Evolutionary conservation across 495 filamentous ascomycete genomes (phyloP), one percentile per base, ranked within the genome.

Genomic region (Aspergillus sclerotiicarbonarius): DNA sequence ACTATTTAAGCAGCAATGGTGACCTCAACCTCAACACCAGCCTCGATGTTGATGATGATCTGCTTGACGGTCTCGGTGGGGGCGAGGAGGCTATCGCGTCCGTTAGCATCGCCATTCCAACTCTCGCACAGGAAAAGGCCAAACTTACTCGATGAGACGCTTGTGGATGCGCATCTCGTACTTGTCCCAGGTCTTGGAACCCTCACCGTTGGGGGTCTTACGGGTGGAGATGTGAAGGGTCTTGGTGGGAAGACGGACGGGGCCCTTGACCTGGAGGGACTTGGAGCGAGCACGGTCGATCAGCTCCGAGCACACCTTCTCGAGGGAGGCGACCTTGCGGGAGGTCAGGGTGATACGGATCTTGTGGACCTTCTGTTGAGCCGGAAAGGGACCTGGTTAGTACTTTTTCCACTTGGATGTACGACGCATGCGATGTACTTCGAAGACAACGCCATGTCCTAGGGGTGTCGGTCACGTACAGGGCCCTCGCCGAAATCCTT

Each of bases 1-100:
- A 57, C n/a, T 61, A 69, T 73, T 84, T 91, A 98, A 76, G 94
- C 93, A 75, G 94, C 94, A 81, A 98, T 98, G 70, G 94, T 98
- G 66, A 98, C 94, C 85, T 98, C 94, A 69, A 98, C 94, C 86
- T 98, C 94, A 74, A 98, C 94, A 84, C 94, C 94, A 61, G 94
- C 94, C 87, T 98, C 94, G 77, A 98, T 98, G 84, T 98, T 98
- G 83, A 98, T 92, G 77, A 98, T 98, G 84, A 98, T 98, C 85
- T 96, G 92, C 88, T 98, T 98, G 77, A 98, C 94, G 59, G 96
- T 91, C 85, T 98, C 94, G 67, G 94, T 98, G 54, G 94, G 94
- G 60, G 94, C 94, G 76, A 93, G 94, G 57, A 98, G 82, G 81
- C 91, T 93, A 65, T 44, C 16, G 12, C 8, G 0, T 15, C 32